phyloP scores from a whole-genome alignment of 169 alveolate species.

The Miamiensis avidus region DNA sequence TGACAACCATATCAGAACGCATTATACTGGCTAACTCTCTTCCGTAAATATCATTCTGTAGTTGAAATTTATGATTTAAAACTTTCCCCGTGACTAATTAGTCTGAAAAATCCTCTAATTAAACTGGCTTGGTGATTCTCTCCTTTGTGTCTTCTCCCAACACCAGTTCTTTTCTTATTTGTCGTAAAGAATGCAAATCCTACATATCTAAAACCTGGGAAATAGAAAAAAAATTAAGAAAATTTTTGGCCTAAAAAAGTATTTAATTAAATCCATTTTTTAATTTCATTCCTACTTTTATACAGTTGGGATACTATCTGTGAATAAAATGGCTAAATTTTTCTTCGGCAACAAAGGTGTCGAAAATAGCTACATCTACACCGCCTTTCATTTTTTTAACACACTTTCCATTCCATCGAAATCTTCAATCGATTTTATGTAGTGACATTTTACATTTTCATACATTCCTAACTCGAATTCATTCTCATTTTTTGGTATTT shows the following conservation, averaged over 20 bases:
- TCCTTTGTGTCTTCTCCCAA: not conserved
- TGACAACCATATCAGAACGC: conserved; percentile 21
- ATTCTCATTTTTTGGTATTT: conserved; percentile 1
- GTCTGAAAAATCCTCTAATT: not conserved
- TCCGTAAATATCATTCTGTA: not conserved
- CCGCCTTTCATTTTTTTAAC: conserved; percentile 1
- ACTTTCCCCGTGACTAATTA: not conserved
- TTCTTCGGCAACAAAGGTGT: conserved; percentile 22
- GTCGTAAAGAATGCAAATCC: conserved; percentile 13
- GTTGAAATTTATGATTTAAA: not conserved
- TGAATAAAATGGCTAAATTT: conserved; percentile 9
- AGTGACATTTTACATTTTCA: not conserved
- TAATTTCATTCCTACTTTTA: not conserved
- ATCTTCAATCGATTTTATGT: conserved; percentile 6
- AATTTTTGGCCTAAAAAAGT: too few relatives aligned
- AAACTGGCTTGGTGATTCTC: not conserved
- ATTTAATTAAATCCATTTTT: too few relatives aligned
- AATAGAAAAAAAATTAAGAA: too few relatives aligned
- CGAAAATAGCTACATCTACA: conserved; percentile 17
- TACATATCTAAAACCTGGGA: not conserved
- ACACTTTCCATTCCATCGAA: not conserved
- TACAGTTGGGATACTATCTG: conserved; percentile 5
- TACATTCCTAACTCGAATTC: conserved; percentile 5
- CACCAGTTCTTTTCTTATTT: not conserved
- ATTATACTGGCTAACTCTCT: conserved; percentile 27